phyloP scores from a whole-genome alignment of 1,139 yeast genomes.

The Hansenula sp. region DNA sequence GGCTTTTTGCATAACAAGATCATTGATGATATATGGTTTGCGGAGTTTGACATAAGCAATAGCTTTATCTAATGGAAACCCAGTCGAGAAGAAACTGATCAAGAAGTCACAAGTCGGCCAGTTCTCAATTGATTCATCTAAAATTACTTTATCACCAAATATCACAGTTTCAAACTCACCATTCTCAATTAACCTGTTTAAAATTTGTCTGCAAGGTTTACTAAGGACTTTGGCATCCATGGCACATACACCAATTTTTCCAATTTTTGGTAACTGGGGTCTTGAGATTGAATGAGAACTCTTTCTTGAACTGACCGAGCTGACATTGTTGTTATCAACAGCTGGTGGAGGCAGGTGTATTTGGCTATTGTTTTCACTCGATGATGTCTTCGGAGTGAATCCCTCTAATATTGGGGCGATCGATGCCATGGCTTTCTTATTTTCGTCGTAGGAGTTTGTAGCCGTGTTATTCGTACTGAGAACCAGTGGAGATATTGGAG shows the following conservation, averaged over 20 bases:
- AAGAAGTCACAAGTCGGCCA: conserved; percentile 99
- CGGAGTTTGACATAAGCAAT: conserved; percentile 85
- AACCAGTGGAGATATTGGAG: conserved; percentile 28
- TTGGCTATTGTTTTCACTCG: conserved; percentile 44
- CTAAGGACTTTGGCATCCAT: conserved; percentile 97
- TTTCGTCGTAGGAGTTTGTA: conserved; percentile 21
- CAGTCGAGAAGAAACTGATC: conserved; percentile 89
- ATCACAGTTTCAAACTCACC: conserved; percentile 97
- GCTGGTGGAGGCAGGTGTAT: conserved; percentile 33
- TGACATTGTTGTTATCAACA: conserved; percentile 17
- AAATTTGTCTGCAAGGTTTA: conserved; percentile 90
- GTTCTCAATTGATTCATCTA: conserved; percentile 89
- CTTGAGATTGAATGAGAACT: conserved; percentile 25
- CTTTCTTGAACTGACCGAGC: conserved; percentile 26
- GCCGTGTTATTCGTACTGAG: conserved; percentile 16
- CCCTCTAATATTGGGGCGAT: conserved; percentile 74
- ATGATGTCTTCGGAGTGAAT: conserved; percentile 68
- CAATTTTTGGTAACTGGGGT: conserved; percentile 67
- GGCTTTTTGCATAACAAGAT: conserved; percentile 84
- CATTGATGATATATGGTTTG: conserved; percentile 88
- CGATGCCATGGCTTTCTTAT: conserved; percentile 64
- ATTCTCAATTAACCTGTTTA: conserved; percentile 82
- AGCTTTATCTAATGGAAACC: conserved; percentile 96
- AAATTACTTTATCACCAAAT: conserved; percentile 94
- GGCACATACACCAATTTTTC: conserved; percentile 97